A percentile compares a stretch with the other conserved stretches of the same genome.
phyloP scores from a whole-genome alignment of 177 flowering plant genomes.

The Tripterygium wilfordii region DNA sequence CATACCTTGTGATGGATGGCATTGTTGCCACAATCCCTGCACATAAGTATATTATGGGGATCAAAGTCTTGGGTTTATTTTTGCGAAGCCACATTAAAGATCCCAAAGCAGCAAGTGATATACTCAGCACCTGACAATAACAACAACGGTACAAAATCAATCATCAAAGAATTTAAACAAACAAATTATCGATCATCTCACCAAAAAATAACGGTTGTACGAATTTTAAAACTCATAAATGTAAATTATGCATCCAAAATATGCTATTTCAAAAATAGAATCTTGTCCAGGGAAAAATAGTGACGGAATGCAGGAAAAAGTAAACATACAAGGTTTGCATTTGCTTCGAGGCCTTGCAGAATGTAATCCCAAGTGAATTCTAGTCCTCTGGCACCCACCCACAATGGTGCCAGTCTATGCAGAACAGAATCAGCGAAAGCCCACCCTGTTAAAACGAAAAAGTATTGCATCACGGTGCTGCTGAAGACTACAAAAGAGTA shows the following conservation, averaged over 20 bases:
- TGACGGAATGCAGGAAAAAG: not conserved
- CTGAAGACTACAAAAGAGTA: not conserved
- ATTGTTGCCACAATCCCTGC: slow-evolving; percentile 87
- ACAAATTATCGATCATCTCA: not conserved
- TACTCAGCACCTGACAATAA: slow-evolving; percentile 61
- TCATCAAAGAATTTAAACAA: not conserved
- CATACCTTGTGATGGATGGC: slow-evolving; percentile 57
- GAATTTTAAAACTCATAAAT: no score
- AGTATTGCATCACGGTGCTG: not conserved
- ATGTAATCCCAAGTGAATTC: slow-evolving; percentile 98
- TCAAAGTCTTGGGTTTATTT: slow-evolving; percentile 83
- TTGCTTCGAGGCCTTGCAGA: slow-evolving; percentile 95
- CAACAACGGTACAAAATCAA: slow-evolving; percentile 1
- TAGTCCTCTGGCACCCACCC: slow-evolving; percentile 98
- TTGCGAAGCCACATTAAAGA: slow-evolving; percentile 98
- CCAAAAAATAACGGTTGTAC: no score
- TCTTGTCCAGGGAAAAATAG: not conserved
- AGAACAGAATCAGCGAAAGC: slow-evolving; percentile 98
- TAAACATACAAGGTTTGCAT: slow-evolving; percentile 82
- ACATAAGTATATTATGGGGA: slow-evolving; percentile 81
- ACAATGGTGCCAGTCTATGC: slow-evolving; percentile 93
- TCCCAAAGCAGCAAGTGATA: slow-evolving; percentile 94
- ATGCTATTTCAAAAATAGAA: no score
- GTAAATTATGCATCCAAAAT: no score
- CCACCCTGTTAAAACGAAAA: slow-evolving; percentile 61